These are phyloP conservation scores for Alloteropsis semialata DNA, from an alignment of 176 grass and related monocot species.

Conservation along the genomic window DNA sequence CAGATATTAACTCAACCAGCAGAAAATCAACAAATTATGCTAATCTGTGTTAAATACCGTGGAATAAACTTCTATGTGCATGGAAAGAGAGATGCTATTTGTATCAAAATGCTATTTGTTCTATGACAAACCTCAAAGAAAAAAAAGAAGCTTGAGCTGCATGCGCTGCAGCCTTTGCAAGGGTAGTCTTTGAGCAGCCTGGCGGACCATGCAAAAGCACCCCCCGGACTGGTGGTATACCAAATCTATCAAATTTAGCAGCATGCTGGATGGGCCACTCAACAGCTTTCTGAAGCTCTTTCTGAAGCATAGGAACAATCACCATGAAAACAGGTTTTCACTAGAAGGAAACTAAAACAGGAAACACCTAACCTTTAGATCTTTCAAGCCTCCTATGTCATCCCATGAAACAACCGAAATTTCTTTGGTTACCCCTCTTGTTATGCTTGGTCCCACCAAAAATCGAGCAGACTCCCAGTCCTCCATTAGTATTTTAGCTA, in stretches of 20 bases:
- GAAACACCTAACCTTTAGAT: conserved; percentile 60
- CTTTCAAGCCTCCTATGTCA: conserved; percentile 90
- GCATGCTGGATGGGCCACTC: conserved; percentile 91
- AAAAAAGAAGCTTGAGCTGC: conserved; percentile 95
- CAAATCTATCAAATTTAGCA: conserved; percentile 68
- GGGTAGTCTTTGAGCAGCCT: conserved; percentile 90
- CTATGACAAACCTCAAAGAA: conserved; percentile 63
- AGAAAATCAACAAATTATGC: conserved; percentile 2
- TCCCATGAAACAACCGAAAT: conserved; percentile 75
- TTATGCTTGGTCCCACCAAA: conserved; percentile 65
- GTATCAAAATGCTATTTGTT: not conserved
- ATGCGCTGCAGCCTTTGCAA: conserved; percentile 83
- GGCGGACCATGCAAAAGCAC: conserved; percentile 88
- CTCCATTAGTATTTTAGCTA: conserved; percentile 53
- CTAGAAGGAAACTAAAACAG: conserved; percentile 13
- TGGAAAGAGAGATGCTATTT: not conserved
- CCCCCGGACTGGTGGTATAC: conserved; percentile 81
- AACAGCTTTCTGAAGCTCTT: conserved; percentile 82
- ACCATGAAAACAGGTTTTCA: conserved; percentile 19
- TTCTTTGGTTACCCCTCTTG: conserved; percentile 80
- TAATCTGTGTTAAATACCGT: not conserved
- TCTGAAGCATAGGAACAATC: conserved; percentile 45
- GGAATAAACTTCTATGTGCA: not conserved
- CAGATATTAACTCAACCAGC: not conserved
- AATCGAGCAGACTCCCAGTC: conserved; percentile 76